Evolutionary conservation across 495 filamentous ascomycete genomes (phyloP).

Genomic region (Neurospora sp.): DNA sequence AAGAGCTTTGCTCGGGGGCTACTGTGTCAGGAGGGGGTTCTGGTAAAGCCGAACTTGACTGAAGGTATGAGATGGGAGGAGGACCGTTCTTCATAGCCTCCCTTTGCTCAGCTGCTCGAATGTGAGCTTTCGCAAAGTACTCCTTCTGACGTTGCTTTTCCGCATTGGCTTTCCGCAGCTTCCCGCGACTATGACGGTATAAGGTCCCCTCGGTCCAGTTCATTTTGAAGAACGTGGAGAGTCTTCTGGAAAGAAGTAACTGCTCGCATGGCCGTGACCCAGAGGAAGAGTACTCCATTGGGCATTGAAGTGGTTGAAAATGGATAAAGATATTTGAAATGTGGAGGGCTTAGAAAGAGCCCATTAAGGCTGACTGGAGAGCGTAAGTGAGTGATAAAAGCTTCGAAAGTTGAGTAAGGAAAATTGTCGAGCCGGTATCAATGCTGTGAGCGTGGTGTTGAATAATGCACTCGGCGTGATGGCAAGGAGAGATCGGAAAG

Average conservation of each 20-base stretch:
- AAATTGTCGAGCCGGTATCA: neutral
- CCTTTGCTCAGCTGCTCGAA: conserved; percentile 11
- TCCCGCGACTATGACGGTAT: conserved; percentile 25
- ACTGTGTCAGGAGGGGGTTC: neutral
- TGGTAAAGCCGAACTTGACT: conserved; percentile 1
- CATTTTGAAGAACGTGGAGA: conserved; percentile 16
- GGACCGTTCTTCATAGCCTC: conserved; percentile 5
- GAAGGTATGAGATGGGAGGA: conserved; percentile 3
- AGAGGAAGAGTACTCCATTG: neutral
- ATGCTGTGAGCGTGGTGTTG: neutral
- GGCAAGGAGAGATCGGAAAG: neutral
- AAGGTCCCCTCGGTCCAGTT: conserved; percentile 38
- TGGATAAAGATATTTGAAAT: neutral
- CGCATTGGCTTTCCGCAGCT: conserved; percentile 22
- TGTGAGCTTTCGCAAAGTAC: conserved; percentile 30
- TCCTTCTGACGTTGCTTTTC: conserved; percentile 26
- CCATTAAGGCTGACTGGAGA: neutral
- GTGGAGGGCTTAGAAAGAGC: neutral
- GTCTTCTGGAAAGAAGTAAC: neutral
- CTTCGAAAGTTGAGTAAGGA: neutral
- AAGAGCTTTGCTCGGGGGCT: neutral
- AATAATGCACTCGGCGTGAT: neutral
- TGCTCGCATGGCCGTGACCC: neutral
- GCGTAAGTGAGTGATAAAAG: neutral
- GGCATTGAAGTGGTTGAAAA: neutral